Percentiles rank a stretch among this genome's conserved stretches.
phyloP scores from a whole-genome alignment of 2,329 filamentous ascomycete genomes.

The Aspergillus sp. region DNA sequence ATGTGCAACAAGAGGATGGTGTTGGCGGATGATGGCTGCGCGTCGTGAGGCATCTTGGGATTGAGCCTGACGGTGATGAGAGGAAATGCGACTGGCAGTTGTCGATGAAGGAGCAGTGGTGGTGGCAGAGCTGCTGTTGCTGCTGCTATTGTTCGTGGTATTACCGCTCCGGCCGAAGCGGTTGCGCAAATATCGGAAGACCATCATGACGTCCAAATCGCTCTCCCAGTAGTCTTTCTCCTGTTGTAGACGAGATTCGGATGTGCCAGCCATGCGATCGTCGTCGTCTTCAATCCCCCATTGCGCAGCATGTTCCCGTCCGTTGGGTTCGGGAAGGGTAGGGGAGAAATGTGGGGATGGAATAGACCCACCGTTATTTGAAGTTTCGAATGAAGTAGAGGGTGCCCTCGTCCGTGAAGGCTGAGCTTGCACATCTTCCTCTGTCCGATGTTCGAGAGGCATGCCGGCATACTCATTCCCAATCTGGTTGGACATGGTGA shows the following conservation, averaged over 20 bases:
- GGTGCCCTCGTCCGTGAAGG: slow-evolving; percentile 5
- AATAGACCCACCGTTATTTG: slow-evolving; percentile 19
- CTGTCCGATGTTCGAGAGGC: slow-evolving; percentile 40
- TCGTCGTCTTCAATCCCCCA: slow-evolving; percentile 62
- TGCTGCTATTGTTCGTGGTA: slow-evolving; percentile 37
- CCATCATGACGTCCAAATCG: slow-evolving; percentile 81
- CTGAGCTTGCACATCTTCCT: slow-evolving; percentile 15
- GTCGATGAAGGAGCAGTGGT: slow-evolving; percentile 10
- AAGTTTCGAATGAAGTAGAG: slow-evolving; percentile 9
- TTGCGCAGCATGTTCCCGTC: slow-evolving; percentile 48
- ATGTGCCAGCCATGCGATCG: slow-evolving; percentile 10
- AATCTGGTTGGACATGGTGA: slow-evolving; percentile 53
- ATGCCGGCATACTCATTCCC: slow-evolving; percentile 73
- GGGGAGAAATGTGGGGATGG: slow-evolving; percentile 44
- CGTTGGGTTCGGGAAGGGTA: slow-evolving; percentile 37
- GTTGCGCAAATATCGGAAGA: slow-evolving; percentile 78
- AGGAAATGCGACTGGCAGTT: too few relatives aligned
- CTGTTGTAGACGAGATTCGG: slow-evolving; percentile 42
- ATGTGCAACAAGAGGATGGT: slow-evolving; percentile 75
- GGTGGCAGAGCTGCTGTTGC: slow-evolving; percentile 31
- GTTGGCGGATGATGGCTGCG: slow-evolving; percentile 75
- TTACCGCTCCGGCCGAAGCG: slow-evolving; percentile 52
- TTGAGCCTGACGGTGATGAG: slow-evolving; percentile 5
- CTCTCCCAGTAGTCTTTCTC: slow-evolving; percentile 84
- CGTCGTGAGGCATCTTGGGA: slow-evolving; percentile 64